Conservation (phyloP, 2,329 filamentous ascomycete genomes). For the Botrytis aclada region DNA sequence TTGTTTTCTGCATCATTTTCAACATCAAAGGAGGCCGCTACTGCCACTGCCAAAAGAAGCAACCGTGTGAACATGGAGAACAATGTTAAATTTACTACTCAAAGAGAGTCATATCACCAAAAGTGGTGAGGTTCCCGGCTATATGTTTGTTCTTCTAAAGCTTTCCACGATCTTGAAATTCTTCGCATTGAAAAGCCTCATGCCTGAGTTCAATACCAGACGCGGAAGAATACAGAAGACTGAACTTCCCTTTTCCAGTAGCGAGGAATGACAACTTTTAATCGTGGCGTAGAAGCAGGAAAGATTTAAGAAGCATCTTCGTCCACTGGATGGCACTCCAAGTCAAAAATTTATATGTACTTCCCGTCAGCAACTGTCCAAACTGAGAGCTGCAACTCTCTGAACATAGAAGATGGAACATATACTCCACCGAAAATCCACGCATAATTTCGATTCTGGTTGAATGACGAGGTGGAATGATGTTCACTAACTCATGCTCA, state of each 20-base stretch:
- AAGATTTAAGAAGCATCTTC: not conserved
- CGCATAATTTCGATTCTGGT: not conserved
- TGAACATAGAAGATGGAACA: not conserved
- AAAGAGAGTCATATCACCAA: not conserved
- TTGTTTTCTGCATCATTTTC: not conserved
- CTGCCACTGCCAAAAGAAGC: not conserved
- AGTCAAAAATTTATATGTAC: not conserved
- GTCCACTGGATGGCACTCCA: not conserved
- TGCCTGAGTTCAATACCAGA: not conserved
- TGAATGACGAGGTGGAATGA: not conserved
- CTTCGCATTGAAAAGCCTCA: not conserved
- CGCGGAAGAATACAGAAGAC: not conserved
- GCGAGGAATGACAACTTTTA: not conserved
- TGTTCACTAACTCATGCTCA: not conserved
- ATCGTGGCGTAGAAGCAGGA: slow-evolving; percentile 9
- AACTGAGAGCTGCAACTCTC: not conserved
- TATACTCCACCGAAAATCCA: not conserved
- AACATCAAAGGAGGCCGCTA: not conserved
- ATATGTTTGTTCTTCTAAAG: not conserved
- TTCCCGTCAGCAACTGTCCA: not conserved
- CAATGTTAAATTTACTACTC: not conserved
- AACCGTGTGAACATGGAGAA: not conserved
- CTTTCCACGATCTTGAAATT: slow-evolving; percentile 1
- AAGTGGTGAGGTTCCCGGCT: not conserved
- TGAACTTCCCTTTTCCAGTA: not conserved